Conservation (phyloP, 106 monocot species). For the Allium fistulosum region DNA sequence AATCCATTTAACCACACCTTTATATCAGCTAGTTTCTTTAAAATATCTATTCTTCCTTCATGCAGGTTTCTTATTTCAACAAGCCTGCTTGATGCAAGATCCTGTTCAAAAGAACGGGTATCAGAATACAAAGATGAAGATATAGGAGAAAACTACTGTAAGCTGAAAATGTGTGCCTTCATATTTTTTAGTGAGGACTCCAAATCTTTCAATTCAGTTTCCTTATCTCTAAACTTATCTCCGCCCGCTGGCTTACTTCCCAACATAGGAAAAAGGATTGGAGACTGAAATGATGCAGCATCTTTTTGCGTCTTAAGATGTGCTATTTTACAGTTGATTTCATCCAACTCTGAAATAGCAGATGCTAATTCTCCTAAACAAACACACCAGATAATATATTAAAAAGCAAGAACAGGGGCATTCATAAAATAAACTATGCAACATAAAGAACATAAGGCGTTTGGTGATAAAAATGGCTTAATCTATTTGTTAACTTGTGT, state of each 20-base stretch:
- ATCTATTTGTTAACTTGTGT: too few species aligned
- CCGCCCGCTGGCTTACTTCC: constrained; percentile 40
- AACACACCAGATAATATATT: constrained; percentile 14
- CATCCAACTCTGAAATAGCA: constrained; percentile 59
- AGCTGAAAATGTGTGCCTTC: constrained; percentile 24
- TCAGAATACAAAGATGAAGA: too few species aligned
- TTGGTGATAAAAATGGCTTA: neutral
- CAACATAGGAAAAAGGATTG: constrained; percentile 54
- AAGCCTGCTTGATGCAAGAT: constrained; percentile 60
- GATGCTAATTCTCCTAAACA: constrained; percentile 62
- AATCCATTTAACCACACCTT: constrained; percentile 32
- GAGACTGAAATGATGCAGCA: constrained; percentile 32
- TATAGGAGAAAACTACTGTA: too few species aligned
- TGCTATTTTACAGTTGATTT: constrained; percentile 48
- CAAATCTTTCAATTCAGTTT: constrained; percentile 70
- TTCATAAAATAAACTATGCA: neutral
- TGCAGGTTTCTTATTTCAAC: constrained; percentile 55
- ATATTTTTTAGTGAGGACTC: constrained; percentile 55
- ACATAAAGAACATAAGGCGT: neutral
- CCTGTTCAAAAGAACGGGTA: constrained; percentile 25
- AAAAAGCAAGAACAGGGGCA: neutral
- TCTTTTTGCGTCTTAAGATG: constrained; percentile 61
- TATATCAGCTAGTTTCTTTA: constrained; percentile 58
- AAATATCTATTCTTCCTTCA: constrained; percentile 54
- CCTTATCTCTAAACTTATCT: constrained; percentile 59